Evolutionary conservation across 225 moss, liverwort and hornwort species (phyloP).

Genomic region (Climacium dendroides): DNA sequence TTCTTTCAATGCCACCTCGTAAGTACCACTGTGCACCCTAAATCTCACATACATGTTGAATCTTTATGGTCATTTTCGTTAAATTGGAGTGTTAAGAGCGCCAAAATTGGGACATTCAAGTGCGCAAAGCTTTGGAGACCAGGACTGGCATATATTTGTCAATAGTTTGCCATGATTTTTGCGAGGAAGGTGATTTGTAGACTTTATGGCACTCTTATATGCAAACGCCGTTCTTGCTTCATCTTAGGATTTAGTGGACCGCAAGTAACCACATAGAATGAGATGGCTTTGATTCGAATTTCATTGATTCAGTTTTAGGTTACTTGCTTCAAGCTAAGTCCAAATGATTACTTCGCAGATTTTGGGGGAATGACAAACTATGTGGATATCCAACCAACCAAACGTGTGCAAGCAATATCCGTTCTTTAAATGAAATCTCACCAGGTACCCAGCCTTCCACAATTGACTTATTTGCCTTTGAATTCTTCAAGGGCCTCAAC

Average conservation of each 20-base stretch:
- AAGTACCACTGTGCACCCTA: not conserved
- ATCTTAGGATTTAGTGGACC: not conserved
- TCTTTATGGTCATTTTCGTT: not conserved
- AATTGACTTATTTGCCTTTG: not conserved
- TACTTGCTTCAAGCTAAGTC: not conserved
- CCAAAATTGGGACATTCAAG: no score
- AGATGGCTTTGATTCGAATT: not conserved
- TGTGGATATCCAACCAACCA: conserved; percentile 9
- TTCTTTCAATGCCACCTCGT: conserved; percentile 11
- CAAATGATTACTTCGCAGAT: conserved; percentile 4
- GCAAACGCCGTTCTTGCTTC: not conserved
- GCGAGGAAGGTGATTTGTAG: not conserved
- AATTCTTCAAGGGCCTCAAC: not conserved
- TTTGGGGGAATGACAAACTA: conserved; percentile 5
- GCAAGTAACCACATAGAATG: not conserved
- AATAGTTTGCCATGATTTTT: not conserved
- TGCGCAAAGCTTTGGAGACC: not conserved
- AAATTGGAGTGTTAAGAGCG: not conserved
- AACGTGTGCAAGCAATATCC: not conserved
- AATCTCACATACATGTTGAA: not conserved
- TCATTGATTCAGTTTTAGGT: not conserved
- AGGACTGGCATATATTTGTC: not conserved
- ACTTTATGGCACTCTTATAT: not conserved
- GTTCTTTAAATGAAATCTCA: not conserved
- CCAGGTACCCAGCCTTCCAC: not conserved